Evolutionary conservation across 768 basidiomycete species (phyloP).

Genomic region (Lepiota subincarnata): DNA sequence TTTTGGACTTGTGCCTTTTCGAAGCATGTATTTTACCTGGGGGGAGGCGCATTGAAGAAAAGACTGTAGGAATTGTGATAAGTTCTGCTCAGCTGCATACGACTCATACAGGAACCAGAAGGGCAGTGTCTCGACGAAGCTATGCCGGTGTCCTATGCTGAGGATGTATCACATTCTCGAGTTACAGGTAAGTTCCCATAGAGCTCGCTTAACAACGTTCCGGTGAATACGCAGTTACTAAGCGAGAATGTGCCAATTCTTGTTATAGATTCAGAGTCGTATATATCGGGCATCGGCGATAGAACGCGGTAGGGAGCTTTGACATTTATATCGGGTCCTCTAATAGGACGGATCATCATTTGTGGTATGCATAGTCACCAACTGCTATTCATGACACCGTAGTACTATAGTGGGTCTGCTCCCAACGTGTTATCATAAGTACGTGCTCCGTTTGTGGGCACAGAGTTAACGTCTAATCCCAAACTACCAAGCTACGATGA

Average conservation of each 20-base stretch:
- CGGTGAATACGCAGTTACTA: constrained; percentile 10
- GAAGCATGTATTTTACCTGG: neutral
- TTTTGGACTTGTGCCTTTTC: neutral
- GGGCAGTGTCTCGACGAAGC: neutral
- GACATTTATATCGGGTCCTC: neutral
- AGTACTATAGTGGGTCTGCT: neutral
- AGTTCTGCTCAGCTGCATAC: no score
- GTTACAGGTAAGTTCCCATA: constrained; percentile 1
- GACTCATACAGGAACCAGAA: no score
- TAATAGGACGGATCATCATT: constrained; percentile 8
- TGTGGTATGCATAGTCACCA: neutral
- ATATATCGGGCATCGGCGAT: constrained; percentile 7
- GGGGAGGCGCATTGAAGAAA: no score
- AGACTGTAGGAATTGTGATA: no score
- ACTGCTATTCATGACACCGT: constrained; percentile 2
- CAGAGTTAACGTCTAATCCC: neutral
- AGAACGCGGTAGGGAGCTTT: constrained; percentile 3
- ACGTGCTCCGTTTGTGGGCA: constrained; percentile 6
- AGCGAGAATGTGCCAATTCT: constrained; percentile 6
- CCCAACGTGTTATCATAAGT: neutral
- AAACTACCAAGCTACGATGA: neutral
- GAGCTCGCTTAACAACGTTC: constrained; percentile 8
- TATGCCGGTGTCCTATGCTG: neutral
- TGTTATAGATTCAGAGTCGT: neutral
- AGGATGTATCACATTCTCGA: neutral